Base-by-base conservation (phyloP, 805 yeast genomes). In the Hanseniaspora jakobsenii region DNA sequence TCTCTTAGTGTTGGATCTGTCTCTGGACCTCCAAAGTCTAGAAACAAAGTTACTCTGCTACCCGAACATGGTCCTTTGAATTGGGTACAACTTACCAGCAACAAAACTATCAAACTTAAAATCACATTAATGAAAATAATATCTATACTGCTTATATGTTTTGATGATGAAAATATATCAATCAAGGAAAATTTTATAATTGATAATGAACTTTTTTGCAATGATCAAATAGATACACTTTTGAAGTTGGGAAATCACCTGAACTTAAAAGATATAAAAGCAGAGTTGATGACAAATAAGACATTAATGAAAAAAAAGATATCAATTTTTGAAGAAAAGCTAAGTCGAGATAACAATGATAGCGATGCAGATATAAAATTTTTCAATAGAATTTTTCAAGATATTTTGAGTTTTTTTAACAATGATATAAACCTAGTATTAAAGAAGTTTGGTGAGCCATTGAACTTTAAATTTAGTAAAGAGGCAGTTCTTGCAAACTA, bases 401-500 rank as follows among this genome's bases (percentile, higher is more conserved):
- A 24, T 24, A 24, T 24, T 6, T 7, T 24, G 27, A 6, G 10
- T 24, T 7, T 24, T 7, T 10, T 24, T 24, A 10, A 24, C 27
- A 24, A 24, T 24, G 27, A 24, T 24, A 24, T 24, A 10, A 24
- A 24, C 27, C 10, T 24, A 24, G 6, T 50, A 12, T 29, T 58
- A 4, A 42, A 49, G 10, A 53, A 47, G 42, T 36, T 39, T 29
- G 48, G 55, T 6, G 49, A 48, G 23, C 64, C 64, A 7, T 84
- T 83, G 3, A 35, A 36, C 0, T 51, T 80, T 14, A 63, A 69
- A 41, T 69, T 81, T 0, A 64, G 78, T 4, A 66, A 64, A 32
- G 76, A 71, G 2, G 80, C 81, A 52, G 64, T 87, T 44, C 62
- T 63, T 34, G 65, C 60, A 38, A 96, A 89, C 59, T 68, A 65